Evolutionary conservation across 495 filamentous ascomycete genomes (phyloP).

Genomic region (Astrothelium macrocarpum): DNA sequence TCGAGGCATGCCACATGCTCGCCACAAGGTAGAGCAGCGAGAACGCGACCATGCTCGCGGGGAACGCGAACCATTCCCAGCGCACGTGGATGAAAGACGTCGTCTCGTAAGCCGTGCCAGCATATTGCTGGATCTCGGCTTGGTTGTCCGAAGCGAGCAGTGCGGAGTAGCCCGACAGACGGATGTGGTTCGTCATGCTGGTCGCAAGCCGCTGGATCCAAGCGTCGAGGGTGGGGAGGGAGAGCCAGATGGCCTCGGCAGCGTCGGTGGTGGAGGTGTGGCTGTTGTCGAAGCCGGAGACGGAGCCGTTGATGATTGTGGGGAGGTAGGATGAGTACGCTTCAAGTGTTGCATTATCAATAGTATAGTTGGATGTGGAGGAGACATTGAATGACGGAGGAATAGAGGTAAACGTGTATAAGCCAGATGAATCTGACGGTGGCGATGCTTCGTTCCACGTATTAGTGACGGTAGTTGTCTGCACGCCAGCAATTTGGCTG

Average conservation of each 20-base stretch:
- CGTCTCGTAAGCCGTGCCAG: not conserved
- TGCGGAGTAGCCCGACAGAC: not conserved
- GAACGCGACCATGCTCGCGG: not conserved
- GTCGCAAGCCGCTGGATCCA: conserved; percentile 1
- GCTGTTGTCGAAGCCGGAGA: not conserved
- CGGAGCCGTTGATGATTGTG: not conserved
- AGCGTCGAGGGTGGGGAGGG: not conserved
- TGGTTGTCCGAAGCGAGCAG: not conserved
- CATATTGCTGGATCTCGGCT: not conserved
- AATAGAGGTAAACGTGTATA: not conserved
- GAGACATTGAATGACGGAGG: not conserved
- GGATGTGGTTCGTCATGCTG: conserved; percentile 3
- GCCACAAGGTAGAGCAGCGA: not conserved
- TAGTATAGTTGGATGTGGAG: not conserved
- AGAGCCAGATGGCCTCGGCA: not conserved
- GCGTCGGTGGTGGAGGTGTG: not conserved
- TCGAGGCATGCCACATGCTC: not conserved
- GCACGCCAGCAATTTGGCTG: not conserved
- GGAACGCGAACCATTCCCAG: not conserved
- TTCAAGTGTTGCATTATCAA: not conserved
- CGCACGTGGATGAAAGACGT: not conserved
- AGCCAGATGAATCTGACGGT: not conserved
- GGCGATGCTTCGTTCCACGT: not conserved
- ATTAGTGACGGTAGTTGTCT: not conserved
- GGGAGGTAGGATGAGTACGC: not conserved